Percentiles rank a stretch among this genome's conserved stretches.
These are phyloP conservation scores for Melanogaster broomeanus DNA, from an alignment of 768 basidiomycete genomes.

Conservation along the genomic window DNA sequence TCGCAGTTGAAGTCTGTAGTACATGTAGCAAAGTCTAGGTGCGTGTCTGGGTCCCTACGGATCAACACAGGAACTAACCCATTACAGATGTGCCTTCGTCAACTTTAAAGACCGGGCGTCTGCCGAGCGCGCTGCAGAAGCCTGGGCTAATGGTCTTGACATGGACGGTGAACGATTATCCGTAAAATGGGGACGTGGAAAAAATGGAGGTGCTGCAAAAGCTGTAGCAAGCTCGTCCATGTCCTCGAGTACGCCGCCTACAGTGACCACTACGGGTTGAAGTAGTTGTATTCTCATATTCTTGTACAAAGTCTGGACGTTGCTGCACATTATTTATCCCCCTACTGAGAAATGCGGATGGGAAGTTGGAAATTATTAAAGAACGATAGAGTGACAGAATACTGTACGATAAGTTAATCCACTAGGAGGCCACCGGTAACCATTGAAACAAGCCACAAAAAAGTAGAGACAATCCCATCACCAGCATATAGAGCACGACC, in stretches of 20 bases:
- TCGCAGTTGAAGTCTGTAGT: constrained; percentile 80
- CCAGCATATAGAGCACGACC: constrained; percentile 48
- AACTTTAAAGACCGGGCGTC: constrained; percentile 83
- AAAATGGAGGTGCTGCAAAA: constrained; percentile 40
- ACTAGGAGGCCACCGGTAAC: constrained; percentile 24
- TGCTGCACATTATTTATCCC: constrained; percentile 4
- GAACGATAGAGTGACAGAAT: not conserved
- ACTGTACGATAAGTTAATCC: not conserved
- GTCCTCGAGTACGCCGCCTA: constrained; percentile 4
- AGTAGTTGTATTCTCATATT: constrained; percentile 4
- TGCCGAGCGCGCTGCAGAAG: constrained; percentile 88
- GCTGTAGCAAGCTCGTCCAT: constrained; percentile 16
- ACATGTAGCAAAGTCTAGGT: constrained; percentile 81
- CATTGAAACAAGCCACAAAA: constrained; percentile 42
- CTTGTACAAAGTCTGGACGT: not conserved
- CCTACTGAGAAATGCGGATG: not conserved
- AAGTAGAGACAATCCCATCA: constrained; percentile 32
- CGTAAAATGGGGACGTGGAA: constrained; percentile 90
- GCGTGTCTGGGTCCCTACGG: constrained; percentile 8
- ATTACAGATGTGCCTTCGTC: constrained; percentile 84
- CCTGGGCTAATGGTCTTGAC: constrained; percentile 90
- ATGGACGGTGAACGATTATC: constrained; percentile 72
- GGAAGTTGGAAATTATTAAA: not conserved
- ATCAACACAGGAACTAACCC: not conserved
- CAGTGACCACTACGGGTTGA: constrained; percentile 12